Evolutionary conservation across 2,329 filamentous ascomycete genomes (phyloP).

Genomic region (Xylariaceae sp.): DNA sequence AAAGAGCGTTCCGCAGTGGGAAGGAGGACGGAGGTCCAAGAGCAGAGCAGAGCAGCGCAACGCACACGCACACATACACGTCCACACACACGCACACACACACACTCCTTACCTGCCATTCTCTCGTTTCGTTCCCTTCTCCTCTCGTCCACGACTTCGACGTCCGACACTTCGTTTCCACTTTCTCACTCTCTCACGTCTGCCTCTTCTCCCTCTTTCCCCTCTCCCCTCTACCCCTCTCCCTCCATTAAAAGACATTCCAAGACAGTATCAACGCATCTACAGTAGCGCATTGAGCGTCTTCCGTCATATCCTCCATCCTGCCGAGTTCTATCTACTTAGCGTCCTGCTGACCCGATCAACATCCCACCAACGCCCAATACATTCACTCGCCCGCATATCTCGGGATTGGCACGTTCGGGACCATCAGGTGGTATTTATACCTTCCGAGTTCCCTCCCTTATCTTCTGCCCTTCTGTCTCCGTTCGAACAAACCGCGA

Average conservation of each 20-base stretch:
- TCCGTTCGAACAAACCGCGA: background rate
- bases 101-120: slow-evolving; percentile 3
- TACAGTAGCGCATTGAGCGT: background rate
- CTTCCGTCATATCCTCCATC: background rate
- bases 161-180: background rate
- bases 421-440: slow-evolving; percentile 7
- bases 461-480: background rate
- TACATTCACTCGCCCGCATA: slow-evolving; percentile 11
- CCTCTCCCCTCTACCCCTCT: background rate
- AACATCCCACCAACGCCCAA: slow-evolving; percentile 14
- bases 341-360: slow-evolving; percentile 7
- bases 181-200: background rate
- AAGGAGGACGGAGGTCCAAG: background rate
- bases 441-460: no score
- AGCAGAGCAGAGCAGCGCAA: slow-evolving; percentile 3
- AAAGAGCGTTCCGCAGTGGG: background rate
- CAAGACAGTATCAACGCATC: background rate
- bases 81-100: background rate
- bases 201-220: background rate
- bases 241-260: background rate
- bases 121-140: no score
- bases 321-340: background rate
- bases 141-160: no score
- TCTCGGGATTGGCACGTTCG: slow-evolving; percentile 4
- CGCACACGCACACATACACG: no score